Evolutionary conservation across 1,284 basidiomycete genomes (phyloP), one percentile per base, ranked within the genome.

Genomic region (Cystobasidiaceae sp.): DNA sequence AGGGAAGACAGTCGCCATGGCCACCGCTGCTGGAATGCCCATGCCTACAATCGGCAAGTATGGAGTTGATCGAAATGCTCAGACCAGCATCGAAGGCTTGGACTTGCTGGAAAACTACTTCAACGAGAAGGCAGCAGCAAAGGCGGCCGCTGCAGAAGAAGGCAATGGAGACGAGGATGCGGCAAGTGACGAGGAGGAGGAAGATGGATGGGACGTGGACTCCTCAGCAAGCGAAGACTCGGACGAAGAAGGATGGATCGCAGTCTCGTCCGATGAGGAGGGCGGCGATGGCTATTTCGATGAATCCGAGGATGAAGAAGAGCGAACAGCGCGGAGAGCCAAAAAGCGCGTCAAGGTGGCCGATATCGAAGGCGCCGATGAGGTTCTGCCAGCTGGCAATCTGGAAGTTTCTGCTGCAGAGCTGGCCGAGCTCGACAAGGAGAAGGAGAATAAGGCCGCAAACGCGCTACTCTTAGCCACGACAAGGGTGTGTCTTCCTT

Each of bases 151-250:
- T 34, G 54, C 41, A 44, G 54, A n/a, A 39, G 77, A 79, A n/a
- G 73, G 73, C 11, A 82, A 80, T 59, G 48, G 23, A 7, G 48
- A 32, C 23, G 33, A 54, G 4, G 75, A 70, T 23, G 77, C 75
- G 41, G 83, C 82, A 0, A 84, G 86, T 57, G 86, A 88, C 55
- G 86, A 86, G 55, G 83, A 82, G 1, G 90, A 82, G 21, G 96
- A 93, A 93, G 82, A 89, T 44, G 85, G 86, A 43, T 99, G 94
- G 93, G 91, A 97, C 57, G 82, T 89, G 30, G 87, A 86, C 56
- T 83, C 82, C 0, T 54, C 44, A 11, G 60, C 50, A 11, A 34
- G 28, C 19, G 51, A 46, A 6, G 50, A 63, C 4, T 63, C 60
- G 23, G 56, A 59, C 19, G 30, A 34, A 27, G 84, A 82, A 48